phyloP scores from a whole-genome alignment of 192 early-diverging fungal species.

The Coemansia sp. region DNA sequence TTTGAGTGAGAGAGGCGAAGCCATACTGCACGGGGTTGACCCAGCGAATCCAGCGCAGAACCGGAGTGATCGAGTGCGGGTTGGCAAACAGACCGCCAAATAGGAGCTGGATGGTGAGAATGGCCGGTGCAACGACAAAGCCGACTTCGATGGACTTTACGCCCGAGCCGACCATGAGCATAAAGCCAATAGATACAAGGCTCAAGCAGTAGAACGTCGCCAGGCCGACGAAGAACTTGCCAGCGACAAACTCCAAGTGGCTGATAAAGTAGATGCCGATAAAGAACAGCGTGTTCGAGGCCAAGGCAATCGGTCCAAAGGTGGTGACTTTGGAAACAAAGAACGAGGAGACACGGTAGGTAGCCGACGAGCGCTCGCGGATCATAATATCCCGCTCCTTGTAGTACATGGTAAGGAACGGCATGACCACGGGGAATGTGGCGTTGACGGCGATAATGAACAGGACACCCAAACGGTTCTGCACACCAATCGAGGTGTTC shows the following conservation, averaged over 20 bases:
- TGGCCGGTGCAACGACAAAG: conserved; percentile 33
- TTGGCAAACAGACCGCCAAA: conserved; percentile 50
- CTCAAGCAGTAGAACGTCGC: conserved; percentile 36
- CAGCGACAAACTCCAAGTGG: conserved; percentile 33
- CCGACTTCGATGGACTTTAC: conserved; percentile 40
- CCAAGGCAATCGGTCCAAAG: conserved; percentile 32
- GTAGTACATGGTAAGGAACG: conserved; percentile 44
- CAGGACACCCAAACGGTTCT: conserved; percentile 50
- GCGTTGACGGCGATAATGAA: conserved; percentile 53
- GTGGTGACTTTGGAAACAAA: conserved; percentile 62
- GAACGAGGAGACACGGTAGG: conserved; percentile 60
- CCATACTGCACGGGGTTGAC: conserved; percentile 44
- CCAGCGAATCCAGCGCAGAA: conserved; percentile 52
- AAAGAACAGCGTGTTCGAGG: conserved; percentile 38
- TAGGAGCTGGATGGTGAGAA: conserved; percentile 46
- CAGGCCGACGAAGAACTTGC: conserved; percentile 47
- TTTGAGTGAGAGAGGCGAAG: conserved; percentile 35
- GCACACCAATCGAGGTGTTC: conserved; percentile 32
- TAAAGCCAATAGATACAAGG: conserved; percentile 26
- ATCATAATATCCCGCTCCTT: conserved; percentile 54
- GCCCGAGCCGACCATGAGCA: conserved; percentile 43
- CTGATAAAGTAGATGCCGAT: conserved; percentile 49
- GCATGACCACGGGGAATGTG: conserved; percentile 58
- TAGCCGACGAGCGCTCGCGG: conserved; percentile 61
- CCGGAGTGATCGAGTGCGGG: conserved; percentile 39